Base-by-base conservation (phyloP, 257 asterid species). In the Solanum chmielewskii region DNA sequence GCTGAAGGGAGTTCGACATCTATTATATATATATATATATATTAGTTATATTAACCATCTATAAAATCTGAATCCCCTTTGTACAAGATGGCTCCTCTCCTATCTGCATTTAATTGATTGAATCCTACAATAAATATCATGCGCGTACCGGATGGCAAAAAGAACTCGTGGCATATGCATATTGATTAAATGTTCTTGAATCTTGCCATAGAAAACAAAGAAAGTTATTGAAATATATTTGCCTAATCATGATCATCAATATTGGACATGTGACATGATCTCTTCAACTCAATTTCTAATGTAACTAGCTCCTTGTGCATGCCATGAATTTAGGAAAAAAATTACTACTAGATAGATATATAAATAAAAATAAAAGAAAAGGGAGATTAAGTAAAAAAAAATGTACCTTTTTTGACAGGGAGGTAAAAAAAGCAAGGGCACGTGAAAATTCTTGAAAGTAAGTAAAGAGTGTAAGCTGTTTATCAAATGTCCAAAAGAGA, bases 391-490 rank as follows among this genome's bases (percentile, higher is more conserved):
- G 77, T 73, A 20, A 73, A 18, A 35, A 37, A 18, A 18, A 6
- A 20, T 9, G 37, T 73, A 29, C 42, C 39, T 52, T 8, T 70
- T 70, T 70, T 31, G 44, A 31, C 77, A 31, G 77, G 5, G 42
- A 31, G 42, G 41, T 69, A 70, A 70, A 29, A 70, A 27, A 29
- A 68, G 64, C 85, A 80, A 27, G 87, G 4, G 83, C 91, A 86
- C 92, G 86, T 87, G 91, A 86, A 62, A 82, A 76, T 83, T 62
- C 82, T 73, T 60, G 20, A 80, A 59, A 62, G 75, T 60, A 18
- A 37, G 87, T 62, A 77, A 86, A 89, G 68, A 64, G 21, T 7
- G 1, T 45, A 15, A 15, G 45, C 82, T 52, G 88, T 88, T 89
- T 42, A 86, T 16, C 37, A 23, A 23, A 23, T 86, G 78, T 37